These are phyloP conservation scores for Linnemannia zychae DNA, from an alignment of 192 early-diverging fungal species.

Conservation along the genomic window DNA sequence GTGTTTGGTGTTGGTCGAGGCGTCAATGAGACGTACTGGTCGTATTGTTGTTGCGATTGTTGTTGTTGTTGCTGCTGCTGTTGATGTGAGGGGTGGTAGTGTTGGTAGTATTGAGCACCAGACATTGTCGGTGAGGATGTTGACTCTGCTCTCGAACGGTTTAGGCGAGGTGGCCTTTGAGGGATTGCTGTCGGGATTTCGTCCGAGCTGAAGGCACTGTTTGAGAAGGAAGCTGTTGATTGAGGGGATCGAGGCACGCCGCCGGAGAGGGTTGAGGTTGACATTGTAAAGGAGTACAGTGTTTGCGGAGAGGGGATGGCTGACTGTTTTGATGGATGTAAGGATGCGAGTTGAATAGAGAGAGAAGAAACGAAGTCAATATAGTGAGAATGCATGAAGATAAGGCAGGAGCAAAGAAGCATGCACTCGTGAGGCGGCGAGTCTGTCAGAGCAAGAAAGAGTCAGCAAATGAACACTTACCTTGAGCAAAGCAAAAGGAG, in stretches of 20 bases:
- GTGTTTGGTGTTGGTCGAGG: conserved; percentile 41
- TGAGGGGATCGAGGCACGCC: conserved; percentile 30
- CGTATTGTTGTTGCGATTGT: conserved; percentile 36
- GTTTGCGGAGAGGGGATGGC: background rate
- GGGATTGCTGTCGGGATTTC: conserved; percentile 28
- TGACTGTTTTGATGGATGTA: background rate
- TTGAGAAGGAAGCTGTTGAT: conserved; percentile 11
- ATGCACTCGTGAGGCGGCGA: too few relatives aligned
- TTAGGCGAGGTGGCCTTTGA: conserved; percentile 38
- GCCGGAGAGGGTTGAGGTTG: conserved; percentile 13
- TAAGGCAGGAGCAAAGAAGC: too few relatives aligned
- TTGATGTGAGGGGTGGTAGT: conserved; percentile 24
- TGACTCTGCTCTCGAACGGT: conserved; percentile 31
- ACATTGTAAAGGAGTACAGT: conserved; percentile 11
- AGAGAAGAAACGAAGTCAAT: background rate
- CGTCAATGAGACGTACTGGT: conserved; percentile 29
- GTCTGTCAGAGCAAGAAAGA: too few relatives aligned
- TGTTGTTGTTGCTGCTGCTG: conserved; percentile 25
- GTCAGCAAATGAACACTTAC: background rate
- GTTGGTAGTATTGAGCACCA: conserved; percentile 44
- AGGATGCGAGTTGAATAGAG: background rate
- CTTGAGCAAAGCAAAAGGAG: background rate
- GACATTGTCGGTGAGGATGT: conserved; percentile 32
- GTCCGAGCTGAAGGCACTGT: conserved; percentile 35
- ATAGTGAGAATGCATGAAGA: background rate